Percentiles rank a stretch among this genome's conserved stretches.
Conservation (phyloP, 176 grass and related monocot species). For the Musa beccarii region DNA sequence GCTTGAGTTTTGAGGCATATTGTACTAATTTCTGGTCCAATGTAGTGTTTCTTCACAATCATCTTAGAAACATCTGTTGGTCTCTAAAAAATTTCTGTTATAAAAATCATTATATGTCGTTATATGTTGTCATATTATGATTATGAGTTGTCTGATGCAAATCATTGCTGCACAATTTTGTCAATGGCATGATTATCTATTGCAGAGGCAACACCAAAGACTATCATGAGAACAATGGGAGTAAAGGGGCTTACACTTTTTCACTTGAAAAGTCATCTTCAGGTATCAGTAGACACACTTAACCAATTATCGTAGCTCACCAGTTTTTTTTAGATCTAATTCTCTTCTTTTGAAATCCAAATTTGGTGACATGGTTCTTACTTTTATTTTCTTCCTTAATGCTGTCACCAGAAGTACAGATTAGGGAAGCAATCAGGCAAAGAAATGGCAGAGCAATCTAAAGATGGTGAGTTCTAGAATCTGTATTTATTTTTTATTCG, state of each 20-base stretch:
- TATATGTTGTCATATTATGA: too few relatives aligned
- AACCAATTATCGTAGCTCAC: too few relatives aligned
- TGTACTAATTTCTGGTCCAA: too few relatives aligned
- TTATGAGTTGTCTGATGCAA: neutral
- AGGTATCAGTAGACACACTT: slow-evolving; percentile 30
- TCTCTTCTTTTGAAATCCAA: neutral
- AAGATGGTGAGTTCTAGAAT: slow-evolving; percentile 65
- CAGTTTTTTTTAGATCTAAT: neutral
- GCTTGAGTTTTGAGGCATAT: too few relatives aligned
- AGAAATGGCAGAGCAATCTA: slow-evolving; percentile 67
- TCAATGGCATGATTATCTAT: neutral
- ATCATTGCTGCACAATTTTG: neutral
- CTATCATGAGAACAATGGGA: slow-evolving; percentile 95
- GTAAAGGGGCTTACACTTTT: slow-evolving; percentile 91
- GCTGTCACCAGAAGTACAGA: slow-evolving; percentile 70
- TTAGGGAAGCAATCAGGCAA: slow-evolving; percentile 89
- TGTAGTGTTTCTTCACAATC: too few relatives aligned
- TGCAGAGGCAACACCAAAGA: slow-evolving; percentile 94
- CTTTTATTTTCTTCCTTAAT: slow-evolving; percentile 5
- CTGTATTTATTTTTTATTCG: slow-evolving; percentile 11
- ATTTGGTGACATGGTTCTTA: slow-evolving; percentile 1
- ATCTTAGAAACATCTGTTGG: too few relatives aligned
- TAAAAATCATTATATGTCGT: too few relatives aligned
- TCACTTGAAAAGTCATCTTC: slow-evolving; percentile 95
- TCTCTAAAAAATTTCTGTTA: too few relatives aligned